Evolutionary conservation across 2,329 filamentous ascomycete species (phyloP), one percentile per base, ranked within the genome.

Genomic region (Rhexocercosporidium sp.): DNA sequence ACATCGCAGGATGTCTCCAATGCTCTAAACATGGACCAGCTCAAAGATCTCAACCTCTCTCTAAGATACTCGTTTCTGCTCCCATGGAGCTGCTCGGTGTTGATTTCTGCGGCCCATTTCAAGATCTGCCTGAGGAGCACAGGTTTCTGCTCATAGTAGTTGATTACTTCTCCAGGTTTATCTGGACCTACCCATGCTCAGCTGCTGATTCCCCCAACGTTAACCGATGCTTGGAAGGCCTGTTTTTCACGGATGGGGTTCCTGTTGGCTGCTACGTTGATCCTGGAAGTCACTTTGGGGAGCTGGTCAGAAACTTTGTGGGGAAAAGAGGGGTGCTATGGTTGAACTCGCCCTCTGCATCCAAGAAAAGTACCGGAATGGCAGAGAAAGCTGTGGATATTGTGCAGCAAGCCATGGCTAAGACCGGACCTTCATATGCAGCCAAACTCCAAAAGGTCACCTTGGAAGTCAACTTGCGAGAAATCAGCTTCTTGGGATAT

Each of bases 321-420:
- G 14, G n/a, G n/a, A 18, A 18, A 1, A 44, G 41, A n/a, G 41
- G 41, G 5, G 41, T 44, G n/a, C 25, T 60, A 20, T 62, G 18
- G 22, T 54, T 47, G 6, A 27, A 41, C 20, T 53, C 64, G 5
- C 57, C 39, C 4, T 25, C 39, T 5, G 46, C 29, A 11, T 39
- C 34, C 2, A 60, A 66, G 18, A 66, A 46, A 18, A 22, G 25
- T 9, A 54, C n/a, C 3, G 31, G 64, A 8, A 66, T 66, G 18
- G 20, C 46, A 14, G 64, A 66, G 22, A 66, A 66, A n/a, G 46
- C 56, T n/a, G 53, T 56, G 18, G 47, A 62, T 47, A 41, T 66
- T 14, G 16, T 59, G 6, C 41, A 65, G 29, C 8, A 31, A 9
- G 51, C 59, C 9, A 12, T 63, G 3, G 25, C 49, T 12, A 54